Base-by-base conservation (phyloP, 2,329 filamentous ascomycete genomes). In the Sporothrix inflata region DNA sequence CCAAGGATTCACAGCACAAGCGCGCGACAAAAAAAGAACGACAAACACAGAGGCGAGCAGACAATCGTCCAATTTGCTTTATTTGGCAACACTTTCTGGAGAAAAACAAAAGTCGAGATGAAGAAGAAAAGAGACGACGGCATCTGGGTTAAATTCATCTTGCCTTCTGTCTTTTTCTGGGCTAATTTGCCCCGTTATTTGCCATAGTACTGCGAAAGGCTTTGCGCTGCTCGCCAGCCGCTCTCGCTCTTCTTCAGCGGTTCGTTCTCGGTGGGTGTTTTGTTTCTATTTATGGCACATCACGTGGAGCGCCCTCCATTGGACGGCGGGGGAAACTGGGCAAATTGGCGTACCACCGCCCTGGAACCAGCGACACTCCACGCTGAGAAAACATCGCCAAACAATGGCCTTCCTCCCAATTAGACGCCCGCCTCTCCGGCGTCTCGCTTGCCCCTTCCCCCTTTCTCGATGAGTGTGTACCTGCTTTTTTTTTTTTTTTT, bases 201-300 rank as follows among this genome's bases (percentile, higher is more conserved):
- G 34, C 53, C 53, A 47, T 30, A 65, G 49, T 30, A 34, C 30
- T 34, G 30, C 30, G 61, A 47, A 65, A 19, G 42, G 55, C 55
- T 9, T 27, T 45, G 16, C 27, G 38, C 57, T 42, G 19, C n/a
- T 42, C 30, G 27, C 53, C 53, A 57, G 57, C 38, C 57, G 57
- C 57, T 12, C 3, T 16, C 53, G 16, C 34, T 21, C 7, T 21
- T 40, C 19, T 61, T 21, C 57, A 61, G 34, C 19, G 34, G 57
- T 12, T 61, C 24, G 16, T 34, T 19, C 12, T 16, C 6, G 14
- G 14, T 8, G 14, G n/a, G 12, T 42, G 57, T 21, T 61, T 70
- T 42, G 57, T 21, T 61, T 70, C 71, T 72, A 72, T 72, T 72
- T 69, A 65, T 72, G 57, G 71, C 53, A 69, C 14, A 63, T 65